Base-by-base conservation (phyloP, 306 rosid genomes). In the Rubus idaeus region DNA sequence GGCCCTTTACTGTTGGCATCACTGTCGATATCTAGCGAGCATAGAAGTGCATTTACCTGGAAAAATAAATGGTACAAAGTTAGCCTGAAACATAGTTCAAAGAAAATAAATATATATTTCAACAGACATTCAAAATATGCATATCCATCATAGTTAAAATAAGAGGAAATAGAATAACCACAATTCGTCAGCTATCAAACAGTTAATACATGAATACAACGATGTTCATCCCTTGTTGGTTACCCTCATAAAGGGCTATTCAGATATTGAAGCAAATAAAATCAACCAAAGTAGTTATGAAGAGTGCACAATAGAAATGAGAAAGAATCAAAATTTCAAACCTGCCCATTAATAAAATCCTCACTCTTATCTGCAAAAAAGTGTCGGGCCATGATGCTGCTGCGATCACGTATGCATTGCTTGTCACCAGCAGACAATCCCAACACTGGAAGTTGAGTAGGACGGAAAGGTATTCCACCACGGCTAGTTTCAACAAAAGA, bases 351-450 rank as follows among this genome's bases (percentile, higher is more conserved):
- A 50, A 96, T 92, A 78, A 92, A 96, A 71, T 92, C 98, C 83
- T 96, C 98, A 20, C 89, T 91, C 83, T 86, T 91, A 84, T 93
- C 97, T 11, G 98, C 99, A 87, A 96, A 96, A 69, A 96, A 86
- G 81, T 96, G 99, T 17, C 99, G 84, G n/a, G 99, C 98, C 99
- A 96, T 96, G 81, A 96, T 91, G 90, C 98, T 91, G 83, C 96
- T 91, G 46, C 98, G 99, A 79, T 96, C 90, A 5, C 91, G 94
- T 78, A 96, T 96, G 83, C 99, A 96, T 71, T 87, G 93, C 83
- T 96, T 96, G 86, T 96, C 99, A 58, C 93, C 94, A 79, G 90
- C 90, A 73, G 99, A 96, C 81, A 96, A 84, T 83, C 99, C 99
- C 84, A 96, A 77, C 18, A 78, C 20, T 8, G 99, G 99, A 75